Conservation (phyloP, 1,284 basidiomycete species). For the Omphalotus olearius region DNA sequence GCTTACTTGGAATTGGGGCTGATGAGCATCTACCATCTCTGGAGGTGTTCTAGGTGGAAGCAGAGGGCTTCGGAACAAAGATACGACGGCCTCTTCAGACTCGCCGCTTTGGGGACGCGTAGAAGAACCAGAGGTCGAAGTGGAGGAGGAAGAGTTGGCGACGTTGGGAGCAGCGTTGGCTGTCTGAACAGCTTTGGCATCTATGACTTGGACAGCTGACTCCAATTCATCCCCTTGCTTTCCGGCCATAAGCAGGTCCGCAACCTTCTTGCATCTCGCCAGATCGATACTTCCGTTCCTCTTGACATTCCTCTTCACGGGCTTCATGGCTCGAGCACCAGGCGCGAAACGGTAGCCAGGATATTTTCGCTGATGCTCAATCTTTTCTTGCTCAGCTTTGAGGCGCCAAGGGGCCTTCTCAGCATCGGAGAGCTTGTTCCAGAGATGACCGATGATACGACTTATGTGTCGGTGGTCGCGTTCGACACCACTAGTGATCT, state of each 20-base stretch:
- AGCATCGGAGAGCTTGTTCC: constrained; percentile 43
- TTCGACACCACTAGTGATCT: constrained; percentile 38
- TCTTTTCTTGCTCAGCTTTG: constrained; percentile 55
- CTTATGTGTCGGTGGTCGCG: constrained; percentile 57
- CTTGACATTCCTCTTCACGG: constrained; percentile 46
- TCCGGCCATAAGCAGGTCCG: constrained; percentile 48
- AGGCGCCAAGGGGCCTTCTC: constrained; percentile 48
- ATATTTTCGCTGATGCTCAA: constrained; percentile 48
- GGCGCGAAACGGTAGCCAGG: constrained; percentile 57
- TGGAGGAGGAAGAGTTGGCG: neutral
- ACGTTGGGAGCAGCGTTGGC: neutral
- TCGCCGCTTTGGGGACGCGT: neutral
- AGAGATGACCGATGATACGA: constrained; percentile 48
- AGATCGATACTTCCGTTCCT: constrained; percentile 45
- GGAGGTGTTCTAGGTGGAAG: constrained; percentile 23
- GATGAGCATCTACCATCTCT: neutral
- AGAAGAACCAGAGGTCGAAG: neutral
- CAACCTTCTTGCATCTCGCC: constrained; percentile 47
- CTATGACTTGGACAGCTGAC: constrained; percentile 36
- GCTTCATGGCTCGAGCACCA: constrained; percentile 34
- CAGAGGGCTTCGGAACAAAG: constrained; percentile 31
- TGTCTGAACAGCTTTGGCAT: constrained; percentile 8
- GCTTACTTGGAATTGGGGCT: neutral
- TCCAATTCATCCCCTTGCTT: constrained; percentile 49
- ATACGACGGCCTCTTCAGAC: constrained; percentile 14